These are phyloP conservation scores for Populus euphratica DNA, from an alignment of 345 rosid species.

Conservation along the genomic window DNA sequence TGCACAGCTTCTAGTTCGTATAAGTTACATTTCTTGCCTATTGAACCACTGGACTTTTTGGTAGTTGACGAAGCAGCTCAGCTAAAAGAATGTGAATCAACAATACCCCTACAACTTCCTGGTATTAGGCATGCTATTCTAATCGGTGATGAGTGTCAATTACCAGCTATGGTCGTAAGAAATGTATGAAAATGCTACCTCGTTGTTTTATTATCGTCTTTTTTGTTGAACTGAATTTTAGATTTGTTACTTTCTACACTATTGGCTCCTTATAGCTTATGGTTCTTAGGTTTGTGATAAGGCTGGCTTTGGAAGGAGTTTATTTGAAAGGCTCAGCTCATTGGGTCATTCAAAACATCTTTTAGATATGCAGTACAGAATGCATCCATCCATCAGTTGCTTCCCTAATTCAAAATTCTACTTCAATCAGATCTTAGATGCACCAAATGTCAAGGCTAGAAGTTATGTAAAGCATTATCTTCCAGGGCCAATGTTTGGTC, in stretches of 20 bases:
- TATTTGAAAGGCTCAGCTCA: constrained; percentile 53
- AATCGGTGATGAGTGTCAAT: constrained; percentile 52
- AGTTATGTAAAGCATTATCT: constrained; percentile 29
- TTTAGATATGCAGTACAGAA: constrained; percentile 58
- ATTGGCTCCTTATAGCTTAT: not conserved
- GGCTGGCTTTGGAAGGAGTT: constrained; percentile 59
- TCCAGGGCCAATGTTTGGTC: constrained; percentile 42
- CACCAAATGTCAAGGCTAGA: constrained; percentile 14
- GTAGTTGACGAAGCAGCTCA: constrained; percentile 69
- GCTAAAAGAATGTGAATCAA: constrained; percentile 52
- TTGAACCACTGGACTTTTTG: constrained; percentile 35
- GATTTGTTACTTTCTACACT: not conserved
- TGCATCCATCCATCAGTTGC: constrained; percentile 71
- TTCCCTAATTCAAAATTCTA: constrained; percentile 60
- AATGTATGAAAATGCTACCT: constrained; percentile 21
- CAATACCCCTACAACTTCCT: constrained; percentile 46
- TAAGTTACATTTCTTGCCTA: constrained; percentile 22
- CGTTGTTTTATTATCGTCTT: not conserved
- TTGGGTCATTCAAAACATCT: constrained; percentile 47
- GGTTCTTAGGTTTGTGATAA: constrained; percentile 29
- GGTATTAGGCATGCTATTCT: constrained; percentile 40
- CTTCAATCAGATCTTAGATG: constrained; percentile 40
- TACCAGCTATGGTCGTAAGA: constrained; percentile 49
- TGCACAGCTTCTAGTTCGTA: constrained; percentile 42
- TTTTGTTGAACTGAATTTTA: not conserved